Conservation (phyloP, 768 basidiomycete species). For the Fibroporia radiculosa region DNA sequence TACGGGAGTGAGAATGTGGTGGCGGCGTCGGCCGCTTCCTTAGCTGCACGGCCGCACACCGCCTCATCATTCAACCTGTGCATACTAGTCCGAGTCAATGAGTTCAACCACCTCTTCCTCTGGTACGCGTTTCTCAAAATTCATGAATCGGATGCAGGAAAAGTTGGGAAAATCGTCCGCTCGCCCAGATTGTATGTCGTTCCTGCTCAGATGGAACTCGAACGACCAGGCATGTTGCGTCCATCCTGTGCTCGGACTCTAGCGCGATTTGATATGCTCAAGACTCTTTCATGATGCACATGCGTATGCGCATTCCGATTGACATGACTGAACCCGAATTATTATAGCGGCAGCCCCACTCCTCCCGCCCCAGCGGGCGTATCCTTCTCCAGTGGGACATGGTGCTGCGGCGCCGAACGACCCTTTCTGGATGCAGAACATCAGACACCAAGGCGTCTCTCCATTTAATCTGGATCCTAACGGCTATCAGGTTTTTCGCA, state of each 20-base stretch:
- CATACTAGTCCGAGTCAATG: too few species aligned
- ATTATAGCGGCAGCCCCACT: not conserved
- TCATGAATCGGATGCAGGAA: not conserved
- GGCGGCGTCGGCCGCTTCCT: too few species aligned
- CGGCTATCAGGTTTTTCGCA: slow-evolving; percentile 67
- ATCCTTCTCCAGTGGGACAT: slow-evolving; percentile 34
- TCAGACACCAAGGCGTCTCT: slow-evolving; percentile 54
- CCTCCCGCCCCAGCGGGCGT: slow-evolving; percentile 15
- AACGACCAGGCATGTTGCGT: not conserved
- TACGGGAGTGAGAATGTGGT: too few species aligned
- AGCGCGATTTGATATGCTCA: not conserved
- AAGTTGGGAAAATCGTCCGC: not conserved
- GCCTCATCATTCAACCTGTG: too few species aligned
- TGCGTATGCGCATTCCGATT: not conserved
- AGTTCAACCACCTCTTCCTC: not conserved
- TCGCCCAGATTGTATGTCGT: too few species aligned
- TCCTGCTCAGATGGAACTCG: too few species aligned
- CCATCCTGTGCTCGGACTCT: not conserved
- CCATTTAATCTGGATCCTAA: slow-evolving; percentile 51
- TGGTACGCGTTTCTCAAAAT: not conserved
- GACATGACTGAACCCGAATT: too few species aligned
- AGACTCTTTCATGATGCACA: not conserved
- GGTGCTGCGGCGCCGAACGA: slow-evolving; percentile 48
- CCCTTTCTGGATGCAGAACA: slow-evolving; percentile 64
- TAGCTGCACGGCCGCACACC: too few species aligned